Base-by-base conservation (phyloP, 345 rosid species). In the Bretschneidera sinensis region DNA sequence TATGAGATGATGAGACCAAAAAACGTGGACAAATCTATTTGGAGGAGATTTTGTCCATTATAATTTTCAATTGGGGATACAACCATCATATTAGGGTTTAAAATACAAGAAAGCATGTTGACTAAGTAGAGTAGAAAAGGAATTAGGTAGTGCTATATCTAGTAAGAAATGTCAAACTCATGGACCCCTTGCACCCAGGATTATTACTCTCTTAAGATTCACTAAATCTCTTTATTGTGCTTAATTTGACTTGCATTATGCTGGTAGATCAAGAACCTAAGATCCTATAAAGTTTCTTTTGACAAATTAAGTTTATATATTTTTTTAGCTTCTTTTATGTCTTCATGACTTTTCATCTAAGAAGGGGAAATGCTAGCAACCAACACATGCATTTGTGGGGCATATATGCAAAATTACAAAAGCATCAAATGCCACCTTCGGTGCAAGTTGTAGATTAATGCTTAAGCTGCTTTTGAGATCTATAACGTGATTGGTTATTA, bases 61-160 rank as follows among this genome's bases (percentile, higher is more conserved):
- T 34, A 50, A 51, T 58, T n/a, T 54, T 28, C 21, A n/a, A n/a
- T n/a, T n/a, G n/a, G n/a, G n/a, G n/a, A n/a, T n/a, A n/a, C n/a
- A n/a, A 34, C 60, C 66, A 74, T 74, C 66, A 68, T 52, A 57
- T 55, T 59, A 62, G 66, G 61, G 51, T 68, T 62, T 62, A 56
- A 56, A 66, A 68, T 49, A 65, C 54, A 52, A 52, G 59, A 51
- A 51, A 48, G 51, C n/a, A n/a, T n/a, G n/a, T n/a, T n/a, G n/a
- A n/a, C n/a, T n/a, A n/a, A n/a, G n/a, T n/a, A n/a, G n/a, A n/a
- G n/a, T n/a, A n/a, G n/a, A n/a, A n/a, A n/a, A n/a, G n/a, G n/a
- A n/a, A n/a, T n/a, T n/a, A n/a, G n/a, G n/a, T n/a, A 67, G 79
- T 77, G 81, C 62, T 54, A 64, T 61, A 74, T 69, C 81, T 80